Conservation (phyloP, 805 yeast genomes). For the Candida anglica region DNA sequence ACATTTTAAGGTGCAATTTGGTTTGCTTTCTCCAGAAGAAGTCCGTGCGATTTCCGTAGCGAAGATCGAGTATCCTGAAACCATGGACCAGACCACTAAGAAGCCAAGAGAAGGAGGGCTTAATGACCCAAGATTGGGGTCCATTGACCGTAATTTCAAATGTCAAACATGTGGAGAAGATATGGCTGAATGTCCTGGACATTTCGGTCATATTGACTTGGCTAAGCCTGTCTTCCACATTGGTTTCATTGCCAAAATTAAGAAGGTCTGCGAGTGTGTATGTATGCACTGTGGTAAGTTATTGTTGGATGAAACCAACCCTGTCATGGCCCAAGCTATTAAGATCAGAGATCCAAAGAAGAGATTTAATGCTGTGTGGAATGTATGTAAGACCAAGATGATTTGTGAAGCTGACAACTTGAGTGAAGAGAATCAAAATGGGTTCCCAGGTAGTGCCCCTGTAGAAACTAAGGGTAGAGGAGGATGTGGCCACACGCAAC, state of each 20-base stretch:
- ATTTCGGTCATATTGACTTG: slow-evolving; percentile 96
- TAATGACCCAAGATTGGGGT: slow-evolving; percentile 95
- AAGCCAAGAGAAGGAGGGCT: slow-evolving; percentile 96
- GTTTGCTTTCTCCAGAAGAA: slow-evolving; percentile 96
- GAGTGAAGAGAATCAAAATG: slow-evolving; percentile 52
- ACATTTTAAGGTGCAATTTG: slow-evolving; percentile 74
- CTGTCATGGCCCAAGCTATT: slow-evolving; percentile 81
- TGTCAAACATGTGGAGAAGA: slow-evolving; percentile 99
- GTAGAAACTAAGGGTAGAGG: slow-evolving; percentile 64
- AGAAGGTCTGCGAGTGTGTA: slow-evolving; percentile 92
- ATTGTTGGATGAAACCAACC: slow-evolving; percentile 77
- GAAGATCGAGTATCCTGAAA: slow-evolving; percentile 96
- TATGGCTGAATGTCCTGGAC: slow-evolving; percentile 99
- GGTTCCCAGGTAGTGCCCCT: slow-evolving; percentile 11
- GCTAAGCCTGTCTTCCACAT: slow-evolving; percentile 99
- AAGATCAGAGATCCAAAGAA: slow-evolving; percentile 91
- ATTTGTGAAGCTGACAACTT: slow-evolving; percentile 87
- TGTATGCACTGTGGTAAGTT: slow-evolving; percentile 99
- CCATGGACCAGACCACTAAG: slow-evolving; percentile 97
- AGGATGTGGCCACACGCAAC: slow-evolving; percentile 97
- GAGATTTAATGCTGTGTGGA: slow-evolving; percentile 96
- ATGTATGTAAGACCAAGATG: slow-evolving; percentile 84
- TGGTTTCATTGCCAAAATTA: slow-evolving; percentile 92
- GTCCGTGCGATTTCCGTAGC: slow-evolving; percentile 94
- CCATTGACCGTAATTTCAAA: slow-evolving; percentile 93